phyloP scores from a whole-genome alignment of 768 basidiomycete genomes.

The Lactifluus piperatus region DNA sequence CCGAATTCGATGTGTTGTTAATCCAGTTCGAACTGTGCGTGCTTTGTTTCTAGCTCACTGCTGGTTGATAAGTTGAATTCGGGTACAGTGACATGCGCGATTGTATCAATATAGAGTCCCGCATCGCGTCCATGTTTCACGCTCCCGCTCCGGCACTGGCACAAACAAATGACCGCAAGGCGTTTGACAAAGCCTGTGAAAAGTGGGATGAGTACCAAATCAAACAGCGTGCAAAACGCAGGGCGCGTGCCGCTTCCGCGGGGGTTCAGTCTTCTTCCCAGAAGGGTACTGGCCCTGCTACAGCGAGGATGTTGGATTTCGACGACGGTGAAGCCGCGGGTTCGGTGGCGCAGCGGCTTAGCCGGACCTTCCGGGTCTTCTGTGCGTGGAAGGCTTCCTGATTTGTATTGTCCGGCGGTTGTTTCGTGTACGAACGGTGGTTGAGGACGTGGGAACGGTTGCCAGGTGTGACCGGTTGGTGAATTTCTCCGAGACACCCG shows the following conservation, averaged over 20 bases:
- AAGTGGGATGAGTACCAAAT: slow-evolving; percentile 46
- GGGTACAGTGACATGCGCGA: slow-evolving; percentile 55
- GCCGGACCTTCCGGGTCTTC: slow-evolving; percentile 45
- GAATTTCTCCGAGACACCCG: neutral
- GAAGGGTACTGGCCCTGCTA: neutral
- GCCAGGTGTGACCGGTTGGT: neutral
- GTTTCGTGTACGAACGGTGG: slow-evolving; percentile 1
- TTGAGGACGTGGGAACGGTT: slow-evolving; percentile 11
- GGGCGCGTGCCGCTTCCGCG: neutral
- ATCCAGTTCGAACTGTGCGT: slow-evolving; percentile 55
- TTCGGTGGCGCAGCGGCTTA: slow-evolving; percentile 30
- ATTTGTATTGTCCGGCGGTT: neutral
- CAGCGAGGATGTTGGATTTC: neutral
- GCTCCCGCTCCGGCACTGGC: slow-evolving; percentile 37
- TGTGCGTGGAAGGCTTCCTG: slow-evolving; percentile 47
- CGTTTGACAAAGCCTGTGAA: slow-evolving; percentile 48
- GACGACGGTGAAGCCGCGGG: slow-evolving; percentile 11
- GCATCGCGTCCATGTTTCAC: slow-evolving; percentile 40
- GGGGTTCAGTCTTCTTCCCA: neutral
- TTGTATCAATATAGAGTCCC: slow-evolving; percentile 38
- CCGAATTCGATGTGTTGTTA: slow-evolving; percentile 54
- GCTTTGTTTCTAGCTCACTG: neutral
- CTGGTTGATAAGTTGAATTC: neutral
- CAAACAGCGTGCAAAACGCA: slow-evolving; percentile 25
- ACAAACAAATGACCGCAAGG: slow-evolving; percentile 42